Base-by-base conservation (phyloP, 169 alveolate genomes). In the Eimeria sp. region DNA sequence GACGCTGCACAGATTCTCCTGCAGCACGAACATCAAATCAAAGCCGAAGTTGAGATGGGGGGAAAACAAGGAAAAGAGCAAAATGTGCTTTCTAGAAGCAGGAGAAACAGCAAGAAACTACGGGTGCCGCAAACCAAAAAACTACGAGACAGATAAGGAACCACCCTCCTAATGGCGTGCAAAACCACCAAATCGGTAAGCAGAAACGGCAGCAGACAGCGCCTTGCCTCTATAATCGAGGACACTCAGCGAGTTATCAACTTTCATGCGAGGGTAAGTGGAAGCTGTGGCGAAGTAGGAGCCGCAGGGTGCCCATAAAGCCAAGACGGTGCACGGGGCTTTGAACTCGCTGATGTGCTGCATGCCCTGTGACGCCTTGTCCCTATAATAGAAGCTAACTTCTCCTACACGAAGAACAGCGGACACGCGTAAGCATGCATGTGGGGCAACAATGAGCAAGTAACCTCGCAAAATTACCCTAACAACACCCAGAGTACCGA, bases 221-320 rank as follows among this genome's bases (percentile, higher is more conserved):
- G 18, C 7, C 72, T 63, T 43, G 65, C 95, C 95, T 58, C 65
- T 75, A 57, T 78, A 92, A 43, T 92, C 95, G 34, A 92, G 70
- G 34, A 92, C 92, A 22, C 65, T 78, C n/a, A 78, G 75, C n/a
- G 70, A 43, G 89, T 93, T 93, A 67, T 93, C 96, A 27, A 93
- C 96, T 43, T 76, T 80, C 94, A 80, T 93, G 63, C 96, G 96
- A 25, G 96, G 96, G n/a, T 54, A 80, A 2, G 90, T 67, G 57
- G 89, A 67, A 22, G 96, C 96, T 88, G 94, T 82, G 6, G 82
- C 80, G 34, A 93, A 80, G 54, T 49, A 34, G 63, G 70, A 47
- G 89, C 96, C 96, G 80, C 89, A 57, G n/a, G 96, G 96, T 14
- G 94, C 94, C 96, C 96, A 93, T 67, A 83, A n/a, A 13, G 94